Base-by-base conservation (phyloP, 2,329 filamentous ascomycete species). In the Pyricularia pennisetigena region DNA sequence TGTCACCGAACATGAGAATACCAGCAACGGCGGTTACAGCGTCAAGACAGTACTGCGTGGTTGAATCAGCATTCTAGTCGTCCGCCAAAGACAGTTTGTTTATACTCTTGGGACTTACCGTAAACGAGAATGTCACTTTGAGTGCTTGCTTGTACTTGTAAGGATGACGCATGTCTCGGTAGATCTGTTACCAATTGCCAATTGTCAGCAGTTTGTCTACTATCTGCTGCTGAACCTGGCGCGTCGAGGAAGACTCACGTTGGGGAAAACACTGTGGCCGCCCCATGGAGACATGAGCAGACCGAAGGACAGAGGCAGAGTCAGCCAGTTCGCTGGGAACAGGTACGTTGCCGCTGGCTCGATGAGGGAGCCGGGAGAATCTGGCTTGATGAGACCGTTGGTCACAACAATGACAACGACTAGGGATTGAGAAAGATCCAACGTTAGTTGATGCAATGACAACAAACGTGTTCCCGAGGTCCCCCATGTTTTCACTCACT, bases 1-100 rank as follows among this genome's bases (percentile, higher is more conserved):
- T 85, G 72, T 97, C 91, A 70, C 94, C 94, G 77, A 97, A 99
- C 94, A 99, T 98, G 71, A 97, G 84, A 69, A 95, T 86, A 57
- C 95, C 94, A 12, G 91, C 86, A 63, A 95, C 85, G 29, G 93
- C 94, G 75, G 97, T 93, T 64, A 88, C 85, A 29, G 90, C 84
- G 76, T 98, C 94, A 14, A 98, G 85, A 24, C 92, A 75, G 76
- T 92, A 94, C 87, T 91, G 68, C 8, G 9, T 65, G 32, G 30
- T 28, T 8, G 5, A 7, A 12, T 16, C 20, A 35, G 64, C 7
- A 4, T 63, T n/a, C n/a, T 63, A n/a, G 10, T 63, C 23, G 35
- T 14, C 2, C 32, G 3, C 14, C 8, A 49, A 23, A 63, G 29
- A 35, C 12, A 14, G 14, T 9, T 64, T 23, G 12, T 49, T 23